Evolutionary conservation across 805 yeast genomes (phyloP).

Genomic region (Torulaspora delbrueckii): DNA sequence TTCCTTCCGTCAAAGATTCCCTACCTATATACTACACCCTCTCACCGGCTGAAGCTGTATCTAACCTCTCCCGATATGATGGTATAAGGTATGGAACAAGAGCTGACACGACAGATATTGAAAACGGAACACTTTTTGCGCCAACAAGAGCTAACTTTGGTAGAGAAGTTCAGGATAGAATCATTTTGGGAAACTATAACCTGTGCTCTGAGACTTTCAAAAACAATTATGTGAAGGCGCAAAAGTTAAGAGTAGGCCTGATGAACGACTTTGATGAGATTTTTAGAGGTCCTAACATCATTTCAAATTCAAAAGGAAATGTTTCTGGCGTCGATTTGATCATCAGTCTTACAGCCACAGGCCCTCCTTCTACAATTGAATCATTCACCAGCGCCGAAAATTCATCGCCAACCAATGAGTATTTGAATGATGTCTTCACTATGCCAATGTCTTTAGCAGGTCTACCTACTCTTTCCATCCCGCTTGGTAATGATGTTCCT

Average conservation of each 20-base stretch:
- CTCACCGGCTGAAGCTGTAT: slow-evolving; percentile 91
- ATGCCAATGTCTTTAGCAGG: slow-evolving; percentile 93
- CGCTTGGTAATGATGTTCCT: slow-evolving; percentile 40
- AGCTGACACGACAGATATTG: slow-evolving; percentile 33
- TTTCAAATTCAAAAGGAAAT: slow-evolving; percentile 23
- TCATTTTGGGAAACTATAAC: slow-evolving; percentile 81
- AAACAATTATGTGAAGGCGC: slow-evolving; percentile 75
- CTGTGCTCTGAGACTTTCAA: slow-evolving; percentile 65
- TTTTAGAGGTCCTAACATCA: slow-evolving; percentile 49
- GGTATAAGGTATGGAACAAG: slow-evolving; percentile 80
- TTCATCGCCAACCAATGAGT: slow-evolving; percentile 52
- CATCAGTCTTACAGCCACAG: slow-evolving; percentile 66
- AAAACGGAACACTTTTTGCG: slow-evolving; percentile 43
- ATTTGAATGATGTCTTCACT: slow-evolving; percentile 77
- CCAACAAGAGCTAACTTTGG: slow-evolving; percentile 68
- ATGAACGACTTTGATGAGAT: slow-evolving; percentile 61
- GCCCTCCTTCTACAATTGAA: slow-evolving; percentile 48
- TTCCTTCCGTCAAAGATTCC: slow-evolving; percentile 63
- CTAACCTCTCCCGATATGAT: slow-evolving; percentile 84
- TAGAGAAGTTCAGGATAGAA: slow-evolving; percentile 74
- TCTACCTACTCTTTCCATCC: slow-evolving; percentile 77
- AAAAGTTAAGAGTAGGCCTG: slow-evolving; percentile 53
- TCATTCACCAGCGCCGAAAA: slow-evolving; percentile 38
- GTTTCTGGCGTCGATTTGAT: slow-evolving; percentile 57
- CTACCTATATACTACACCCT: slow-evolving; percentile 81